Percentiles rank a stretch among this genome's conserved stretches.
phyloP scores from a whole-genome alignment of 176 grass and related monocot genomes.

The Rhynchospora breviuscula region DNA sequence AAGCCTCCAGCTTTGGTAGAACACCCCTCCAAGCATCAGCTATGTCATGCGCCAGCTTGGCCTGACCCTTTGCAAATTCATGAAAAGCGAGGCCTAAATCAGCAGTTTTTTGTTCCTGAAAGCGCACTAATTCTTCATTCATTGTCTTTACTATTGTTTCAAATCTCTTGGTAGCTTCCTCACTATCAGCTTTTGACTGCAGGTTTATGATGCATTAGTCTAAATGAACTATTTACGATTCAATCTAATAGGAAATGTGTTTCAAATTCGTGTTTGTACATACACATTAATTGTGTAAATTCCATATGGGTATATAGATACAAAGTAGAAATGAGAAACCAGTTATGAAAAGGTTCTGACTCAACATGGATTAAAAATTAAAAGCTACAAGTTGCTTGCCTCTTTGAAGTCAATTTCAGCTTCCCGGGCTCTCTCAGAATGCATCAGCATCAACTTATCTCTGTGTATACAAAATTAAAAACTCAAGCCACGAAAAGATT shows the following conservation, averaged over 20 bases:
- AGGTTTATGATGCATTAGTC: neutral
- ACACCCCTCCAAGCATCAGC: conserved; percentile 88
- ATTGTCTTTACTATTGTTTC: conserved; percentile 75
- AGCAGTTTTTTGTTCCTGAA: conserved; percentile 98
- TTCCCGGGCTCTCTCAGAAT: conserved; percentile 65
- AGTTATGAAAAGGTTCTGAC: neutral
- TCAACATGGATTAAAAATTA: neutral
- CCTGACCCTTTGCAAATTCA: conserved; percentile 95
- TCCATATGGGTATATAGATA: neutral
- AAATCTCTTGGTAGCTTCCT: conserved; percentile 76
- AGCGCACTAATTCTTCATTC: conserved; percentile 84
- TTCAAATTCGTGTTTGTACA: neutral
- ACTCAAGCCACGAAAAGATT: conserved; percentile 14
- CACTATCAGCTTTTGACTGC: conserved; percentile 84
- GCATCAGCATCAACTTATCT: conserved; percentile 89
- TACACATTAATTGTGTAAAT: neutral
- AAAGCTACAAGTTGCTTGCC: conserved; percentile 26
- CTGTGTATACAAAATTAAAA: conserved; percentile 39
- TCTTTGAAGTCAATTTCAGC: conserved; percentile 74
- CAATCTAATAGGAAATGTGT: neutral
- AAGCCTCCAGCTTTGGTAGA: conserved; percentile 81
- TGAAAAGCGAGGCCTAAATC: conserved; percentile 90
- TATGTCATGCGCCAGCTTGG: conserved; percentile 86
- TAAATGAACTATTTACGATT: conserved; percentile 3
- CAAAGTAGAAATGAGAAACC: neutral